Percentiles rank a stretch among this genome's conserved stretches.
phyloP scores from a whole-genome alignment of 495 filamentous ascomycete species.

The Aspergillus haitiensis region DNA sequence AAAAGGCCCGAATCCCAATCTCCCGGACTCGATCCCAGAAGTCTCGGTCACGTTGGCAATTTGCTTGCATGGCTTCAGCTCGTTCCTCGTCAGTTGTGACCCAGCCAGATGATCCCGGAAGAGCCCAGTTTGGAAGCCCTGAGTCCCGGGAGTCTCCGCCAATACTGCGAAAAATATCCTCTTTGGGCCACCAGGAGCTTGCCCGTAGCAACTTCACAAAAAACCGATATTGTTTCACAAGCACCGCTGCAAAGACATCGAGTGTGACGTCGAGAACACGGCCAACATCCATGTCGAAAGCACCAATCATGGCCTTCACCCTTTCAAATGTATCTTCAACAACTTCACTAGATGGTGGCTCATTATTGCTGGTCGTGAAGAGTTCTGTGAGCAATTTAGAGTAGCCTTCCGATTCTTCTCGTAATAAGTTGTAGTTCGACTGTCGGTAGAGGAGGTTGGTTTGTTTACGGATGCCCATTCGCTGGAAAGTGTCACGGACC shows the following conservation, averaged over 20 bases:
- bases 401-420: constrained; percentile 96
- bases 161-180: constrained; percentile 32
- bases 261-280: constrained; percentile 89
- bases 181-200: constrained; percentile 96
- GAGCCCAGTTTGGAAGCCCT: constrained; percentile 78
- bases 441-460: constrained; percentile 93
- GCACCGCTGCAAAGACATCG: constrained; percentile 81
- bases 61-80: constrained; percentile 44
- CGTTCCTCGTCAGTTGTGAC: constrained; percentile 65
- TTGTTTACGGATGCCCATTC: constrained; percentile 79
- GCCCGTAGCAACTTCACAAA: constrained; percentile 86
- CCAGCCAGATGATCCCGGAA: constrained; percentile 63
- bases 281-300: constrained; percentile 92
- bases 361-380: constrained; percentile 71
- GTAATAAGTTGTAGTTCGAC: constrained; percentile 90
- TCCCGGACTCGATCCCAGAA: constrained; percentile 84
- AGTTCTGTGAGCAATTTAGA: constrained; percentile 85
- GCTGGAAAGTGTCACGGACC: constrained; percentile 80
- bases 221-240: constrained; percentile 84
- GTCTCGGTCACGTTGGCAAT: constrained; percentile 62
- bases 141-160: constrained; percentile 40
- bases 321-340: constrained; percentile 70
- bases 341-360: constrained; percentile 60
- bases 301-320: constrained; percentile 88
- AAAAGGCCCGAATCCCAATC: constrained; percentile 79